Conservation (phyloP, 345 rosid species). For the Eucalyptus erythrocorys region DNA sequence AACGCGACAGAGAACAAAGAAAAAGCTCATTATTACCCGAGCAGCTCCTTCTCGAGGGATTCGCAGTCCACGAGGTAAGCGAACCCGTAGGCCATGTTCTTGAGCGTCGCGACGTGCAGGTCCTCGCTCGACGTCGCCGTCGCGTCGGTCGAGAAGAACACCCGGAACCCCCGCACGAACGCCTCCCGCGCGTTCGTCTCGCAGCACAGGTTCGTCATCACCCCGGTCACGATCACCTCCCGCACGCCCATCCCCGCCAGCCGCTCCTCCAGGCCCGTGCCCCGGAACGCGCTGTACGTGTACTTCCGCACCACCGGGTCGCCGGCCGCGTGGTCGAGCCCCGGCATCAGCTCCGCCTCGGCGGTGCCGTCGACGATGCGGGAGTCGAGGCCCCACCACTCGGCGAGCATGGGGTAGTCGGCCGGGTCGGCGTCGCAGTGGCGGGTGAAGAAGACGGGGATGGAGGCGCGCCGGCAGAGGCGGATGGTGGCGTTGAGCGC, state of each 20-base stretch:
- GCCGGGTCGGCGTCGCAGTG: slow-evolving; percentile 45
- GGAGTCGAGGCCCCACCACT: slow-evolving; percentile 57
- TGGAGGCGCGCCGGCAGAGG: slow-evolving; percentile 47
- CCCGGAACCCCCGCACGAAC: slow-evolving; percentile 56
- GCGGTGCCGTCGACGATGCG: slow-evolving; percentile 49
- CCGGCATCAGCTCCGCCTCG: slow-evolving; percentile 39
- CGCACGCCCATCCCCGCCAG: slow-evolving; percentile 43
- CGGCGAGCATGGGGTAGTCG: slow-evolving; percentile 46
- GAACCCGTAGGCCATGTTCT: slow-evolving; percentile 59
- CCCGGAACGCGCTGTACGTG: slow-evolving; percentile 59
- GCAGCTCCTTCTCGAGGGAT: not conserved
- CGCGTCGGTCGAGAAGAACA: slow-evolving; percentile 71
- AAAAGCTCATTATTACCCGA: not conserved
- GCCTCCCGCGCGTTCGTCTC: slow-evolving; percentile 89
- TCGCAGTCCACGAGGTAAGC: slow-evolving; percentile 64
- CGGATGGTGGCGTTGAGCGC: slow-evolving; percentile 36
- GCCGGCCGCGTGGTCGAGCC: slow-evolving; percentile 9
- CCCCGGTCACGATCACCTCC: slow-evolving; percentile 70
- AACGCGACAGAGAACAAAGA: not conserved
- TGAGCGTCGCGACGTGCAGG: slow-evolving; percentile 48
- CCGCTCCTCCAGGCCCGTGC: slow-evolving; percentile 42
- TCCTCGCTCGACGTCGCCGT: slow-evolving; percentile 51
- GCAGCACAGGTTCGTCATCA: slow-evolving; percentile 73
- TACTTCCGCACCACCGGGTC: slow-evolving; percentile 51
- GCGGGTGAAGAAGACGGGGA: slow-evolving; percentile 80